Conservation (phyloP, 148 eudicot species). For the Nyssa sinensis region DNA sequence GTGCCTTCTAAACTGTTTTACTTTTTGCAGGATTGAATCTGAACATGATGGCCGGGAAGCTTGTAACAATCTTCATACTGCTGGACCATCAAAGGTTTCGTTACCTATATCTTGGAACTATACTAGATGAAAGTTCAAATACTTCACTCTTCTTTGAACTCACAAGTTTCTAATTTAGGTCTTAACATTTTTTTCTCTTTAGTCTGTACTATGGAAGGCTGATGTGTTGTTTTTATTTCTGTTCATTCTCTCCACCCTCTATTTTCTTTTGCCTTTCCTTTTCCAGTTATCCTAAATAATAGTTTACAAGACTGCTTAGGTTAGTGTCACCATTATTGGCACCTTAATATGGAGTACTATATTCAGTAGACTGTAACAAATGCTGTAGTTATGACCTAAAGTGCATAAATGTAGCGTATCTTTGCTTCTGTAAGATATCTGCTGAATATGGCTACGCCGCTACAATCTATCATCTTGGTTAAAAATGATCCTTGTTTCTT, state of each 20-base stretch:
- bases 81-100: slow-evolving; percentile 88
- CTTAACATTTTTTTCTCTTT: too few relatives aligned
- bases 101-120: slow-evolving; percentile 1
- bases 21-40: slow-evolving; percentile 60
- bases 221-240: too few relatives aligned
- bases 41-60: slow-evolving; percentile 90
- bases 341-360: background rate
- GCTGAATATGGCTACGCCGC: background rate
- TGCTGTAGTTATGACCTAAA: too few relatives aligned
- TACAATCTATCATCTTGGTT: background rate
- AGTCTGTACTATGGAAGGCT: too few relatives aligned
- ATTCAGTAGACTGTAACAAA: too few relatives aligned
- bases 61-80: slow-evolving; percentile 86
- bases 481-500: background rate
- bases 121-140: background rate
- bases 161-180: background rate
- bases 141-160: background rate
- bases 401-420: too few relatives aligned
- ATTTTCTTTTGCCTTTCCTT: background rate
- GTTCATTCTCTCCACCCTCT: too few relatives aligned
- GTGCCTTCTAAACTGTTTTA: slow-evolving; percentile 19
- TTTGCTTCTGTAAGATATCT: background rate
- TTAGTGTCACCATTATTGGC: background rate
- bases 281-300: background rate
- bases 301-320: background rate